phyloP scores from a whole-genome alignment of 1,139 yeast species.

The Saccharomycopsis hybrid region DNA sequence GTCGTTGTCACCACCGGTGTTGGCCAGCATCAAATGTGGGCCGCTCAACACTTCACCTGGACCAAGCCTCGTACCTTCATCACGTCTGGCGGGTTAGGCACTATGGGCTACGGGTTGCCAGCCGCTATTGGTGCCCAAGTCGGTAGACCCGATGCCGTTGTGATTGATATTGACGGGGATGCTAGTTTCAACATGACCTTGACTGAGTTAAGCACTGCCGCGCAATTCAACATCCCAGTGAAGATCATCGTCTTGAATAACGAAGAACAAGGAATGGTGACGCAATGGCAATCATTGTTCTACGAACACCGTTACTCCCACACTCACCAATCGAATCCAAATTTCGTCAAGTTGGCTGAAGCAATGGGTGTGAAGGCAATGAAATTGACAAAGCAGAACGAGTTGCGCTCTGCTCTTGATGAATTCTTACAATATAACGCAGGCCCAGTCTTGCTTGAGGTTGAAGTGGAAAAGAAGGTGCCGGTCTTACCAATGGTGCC shows the following conservation, averaged over 20 bases:
- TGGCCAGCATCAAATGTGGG: slow-evolving; percentile 99
- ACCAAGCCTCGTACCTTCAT: slow-evolving; percentile 85
- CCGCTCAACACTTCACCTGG: slow-evolving; percentile 97
- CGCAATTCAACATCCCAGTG: slow-evolving; percentile 86
- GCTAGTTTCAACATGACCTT: slow-evolving; percentile 97
- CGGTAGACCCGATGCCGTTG: slow-evolving; percentile 89
- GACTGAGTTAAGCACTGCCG: slow-evolving; percentile 88
- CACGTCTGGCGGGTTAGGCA: slow-evolving; percentile 97
- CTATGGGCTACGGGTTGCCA: slow-evolving; percentile 97
- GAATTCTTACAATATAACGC: slow-evolving; percentile 64
- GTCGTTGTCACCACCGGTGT: slow-evolving; percentile 95
- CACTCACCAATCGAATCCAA: slow-evolving; percentile 92
- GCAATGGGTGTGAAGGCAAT: slow-evolving; percentile 89
- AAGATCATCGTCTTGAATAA: slow-evolving; percentile 85
- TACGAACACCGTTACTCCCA: slow-evolving; percentile 95
- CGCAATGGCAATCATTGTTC: slow-evolving; percentile 97
- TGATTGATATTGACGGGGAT: slow-evolving; percentile 96
- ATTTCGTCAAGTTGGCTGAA: slow-evolving; percentile 87
- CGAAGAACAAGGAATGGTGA: slow-evolving; percentile 99
- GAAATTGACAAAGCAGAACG: slow-evolving; percentile 61
- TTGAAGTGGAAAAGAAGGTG: slow-evolving; percentile 86
- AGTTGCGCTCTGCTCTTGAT: slow-evolving; percentile 54
- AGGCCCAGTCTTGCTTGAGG: slow-evolving; percentile 90
- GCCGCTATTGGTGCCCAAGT: slow-evolving; percentile 98
- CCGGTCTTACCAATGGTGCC: slow-evolving; percentile 99